Percentiles rank a stretch among this genome's conserved stretches.
These are phyloP conservation scores for Trichosporon ovoides DNA, from an alignment of 1,284 basidiomycete species.

Conservation along the genomic window DNA sequence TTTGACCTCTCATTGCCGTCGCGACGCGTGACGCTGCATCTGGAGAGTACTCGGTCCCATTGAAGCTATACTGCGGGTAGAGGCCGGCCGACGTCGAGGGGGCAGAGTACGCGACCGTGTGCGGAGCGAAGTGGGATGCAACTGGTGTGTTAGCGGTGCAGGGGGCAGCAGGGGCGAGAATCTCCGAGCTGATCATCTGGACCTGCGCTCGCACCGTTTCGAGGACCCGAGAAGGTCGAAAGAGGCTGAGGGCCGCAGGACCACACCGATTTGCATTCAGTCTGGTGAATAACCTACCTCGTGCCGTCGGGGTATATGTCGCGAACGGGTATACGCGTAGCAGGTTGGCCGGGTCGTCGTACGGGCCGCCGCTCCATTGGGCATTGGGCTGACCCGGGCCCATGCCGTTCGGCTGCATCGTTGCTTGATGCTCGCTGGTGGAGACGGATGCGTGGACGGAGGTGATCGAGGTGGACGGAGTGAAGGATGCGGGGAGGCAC, in stretches of 20 bases:
- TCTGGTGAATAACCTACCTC: slow-evolving; percentile 32
- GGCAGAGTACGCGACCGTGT: slow-evolving; percentile 36
- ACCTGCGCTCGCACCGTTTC: neutral
- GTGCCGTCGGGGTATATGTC: slow-evolving; percentile 43
- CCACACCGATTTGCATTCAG: neutral
- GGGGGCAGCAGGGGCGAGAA: neutral
- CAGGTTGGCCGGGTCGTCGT: slow-evolving; percentile 35
- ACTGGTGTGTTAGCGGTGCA: slow-evolving; percentile 25
- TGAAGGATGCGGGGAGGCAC: neutral
- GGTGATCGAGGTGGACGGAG: slow-evolving; percentile 4
- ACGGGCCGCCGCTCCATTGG: slow-evolving; percentile 11
- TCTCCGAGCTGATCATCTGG: neutral
- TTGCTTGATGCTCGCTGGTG: neutral
- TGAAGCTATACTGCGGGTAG: slow-evolving; percentile 34
- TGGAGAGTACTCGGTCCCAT: neutral
- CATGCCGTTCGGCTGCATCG: slow-evolving; percentile 5
- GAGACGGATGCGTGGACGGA: slow-evolving; percentile 3
- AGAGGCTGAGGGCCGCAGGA: neutral
- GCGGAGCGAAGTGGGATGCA: slow-evolving; percentile 44
- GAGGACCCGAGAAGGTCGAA: neutral
- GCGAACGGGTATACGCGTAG: slow-evolving; percentile 45
- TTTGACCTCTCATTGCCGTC: neutral
- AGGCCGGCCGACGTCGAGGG: slow-evolving; percentile 23
- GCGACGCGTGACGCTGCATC: slow-evolving; percentile 1
- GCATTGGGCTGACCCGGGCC: slow-evolving; percentile 2